Base-by-base conservation (phyloP, 257 asterid species). In the Leptodermis oblonga region DNA sequence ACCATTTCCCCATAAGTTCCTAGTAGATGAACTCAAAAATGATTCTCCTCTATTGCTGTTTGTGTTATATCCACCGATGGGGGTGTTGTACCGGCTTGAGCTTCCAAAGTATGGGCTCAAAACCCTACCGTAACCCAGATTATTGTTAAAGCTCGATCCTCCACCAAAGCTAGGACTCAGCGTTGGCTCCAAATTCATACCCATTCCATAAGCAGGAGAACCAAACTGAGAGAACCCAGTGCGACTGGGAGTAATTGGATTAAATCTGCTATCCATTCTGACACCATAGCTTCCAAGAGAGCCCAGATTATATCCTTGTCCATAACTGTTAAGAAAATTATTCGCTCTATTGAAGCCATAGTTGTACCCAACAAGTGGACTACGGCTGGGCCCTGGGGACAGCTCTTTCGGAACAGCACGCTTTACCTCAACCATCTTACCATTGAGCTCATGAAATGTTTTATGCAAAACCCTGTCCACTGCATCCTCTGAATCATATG, bases 351-450 rank as follows among this genome's bases (percentile, higher is more conserved):
- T 76, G 31, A 82, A 79, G 72, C 95, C 89, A 25, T 83, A 83
- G 74, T 82, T 85, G 77, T 77, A 86, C 36, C 88, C 92, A 36
- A 74, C 83, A 51, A 84, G 78, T 30, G 92, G 91, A 69, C 92
- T 79, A 42, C 95, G 80, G 70, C 76, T 83, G 31, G 92, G 88
- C 36, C 88, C 92, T 0, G 88, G 90, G 75, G 95, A 90, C 39
- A 82, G 58, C 72, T 90, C 95, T 83, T 87, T 90, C 0, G 97
- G 97, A 72, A 90, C 91, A 0, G 95, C 97, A 23, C 95, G 81
- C 68, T 90, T 89, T 28, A 89, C 96, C 82, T 89, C 96, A 17
- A 89, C 92, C 90, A 82, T 85, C 77, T 89, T 87, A 41, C 96
- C 89, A 49, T 86, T 89, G 58, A 89, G 90, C 62, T 89, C 90